Evolutionary conservation across 2,329 filamentous ascomycete species (phyloP), one percentile per base, ranked within the genome.

Genomic region (Tympanopsis confertula): DNA sequence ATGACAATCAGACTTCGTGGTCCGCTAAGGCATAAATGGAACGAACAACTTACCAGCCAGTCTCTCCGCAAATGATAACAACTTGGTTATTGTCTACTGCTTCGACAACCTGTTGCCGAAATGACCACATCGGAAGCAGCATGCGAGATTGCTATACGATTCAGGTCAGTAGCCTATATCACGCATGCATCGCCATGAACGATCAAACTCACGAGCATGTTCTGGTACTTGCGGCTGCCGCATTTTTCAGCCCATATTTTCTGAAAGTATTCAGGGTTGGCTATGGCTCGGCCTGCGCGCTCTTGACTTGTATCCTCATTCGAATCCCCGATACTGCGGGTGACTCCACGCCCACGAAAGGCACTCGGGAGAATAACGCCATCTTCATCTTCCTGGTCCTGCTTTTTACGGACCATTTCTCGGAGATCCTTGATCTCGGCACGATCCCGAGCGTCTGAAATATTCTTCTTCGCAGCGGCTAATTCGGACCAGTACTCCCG

Each of bases 41-140:
- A 13, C 20, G 18, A 13, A 10, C 12, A 22, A 42, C 57, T 49
- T 65, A 73, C 69, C 83, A 95, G 47, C 91, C 91, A 3, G 91
- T 98, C 61, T 98, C 91, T 53, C 91, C 91, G 54, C 89, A 96
- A 20, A 98, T 75, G 42, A 98, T 95, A 7, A 91, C 79, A 7
- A 94, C 82, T 51, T 91, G 88, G 45, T 94, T 74, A 17, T 73
- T 68, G 35, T 86, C 79, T 20, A 98, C 80, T 2, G 84, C 74
- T 19, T 76, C 68, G 12, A 96, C 62, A 5, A 95, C 86, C 36
- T 86, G 72, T 12, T 84, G 65, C 46, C 79, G 81, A 55, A 91
- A 95, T 12, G 74, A 69, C 74, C 84, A 95, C 66, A 98, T 94
- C 0, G 91, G 91, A 15, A 98, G 71, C 48, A 82, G 82, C 66